phyloP scores from a whole-genome alignment of 768 basidiomycete genomes.

The Kondoa malvinella region DNA sequence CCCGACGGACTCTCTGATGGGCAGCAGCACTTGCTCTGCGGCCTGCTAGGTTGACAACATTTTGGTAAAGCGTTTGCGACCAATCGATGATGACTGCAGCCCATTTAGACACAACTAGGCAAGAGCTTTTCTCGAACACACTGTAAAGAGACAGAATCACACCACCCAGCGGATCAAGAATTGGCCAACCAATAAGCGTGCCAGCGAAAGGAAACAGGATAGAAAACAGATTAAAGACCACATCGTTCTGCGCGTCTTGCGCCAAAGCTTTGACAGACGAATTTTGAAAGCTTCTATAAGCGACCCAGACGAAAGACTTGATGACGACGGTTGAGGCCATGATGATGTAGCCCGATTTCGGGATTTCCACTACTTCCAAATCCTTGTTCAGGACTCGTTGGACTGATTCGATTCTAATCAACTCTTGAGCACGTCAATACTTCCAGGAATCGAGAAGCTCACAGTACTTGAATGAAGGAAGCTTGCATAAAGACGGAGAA shows the following conservation, averaged over 20 bases:
- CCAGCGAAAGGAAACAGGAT: slow-evolving; percentile 34
- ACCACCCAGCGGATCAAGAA: slow-evolving; percentile 35
- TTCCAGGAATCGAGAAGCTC: not conserved
- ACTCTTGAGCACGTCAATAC: not conserved
- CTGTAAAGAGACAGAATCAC: slow-evolving; percentile 33
- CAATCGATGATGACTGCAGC: slow-evolving; percentile 32
- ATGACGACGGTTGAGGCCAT: slow-evolving; percentile 34
- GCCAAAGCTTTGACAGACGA: slow-evolving; percentile 29
- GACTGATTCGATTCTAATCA: slow-evolving; percentile 34
- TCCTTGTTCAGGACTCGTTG: slow-evolving; percentile 25
- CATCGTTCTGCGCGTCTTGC: slow-evolving; percentile 36
- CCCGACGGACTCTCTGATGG: slow-evolving; percentile 16
- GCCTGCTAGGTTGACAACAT: slow-evolving; percentile 32
- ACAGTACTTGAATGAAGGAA: slow-evolving; percentile 18
- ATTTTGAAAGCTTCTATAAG: slow-evolving; percentile 10
- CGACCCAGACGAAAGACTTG: slow-evolving; percentile 29
- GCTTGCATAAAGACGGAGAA: slow-evolving; percentile 31
- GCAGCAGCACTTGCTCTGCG: slow-evolving; percentile 19
- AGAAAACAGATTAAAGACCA: slow-evolving; percentile 35
- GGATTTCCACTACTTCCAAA: slow-evolving; percentile 24
- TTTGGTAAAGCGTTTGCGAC: slow-evolving; percentile 32
- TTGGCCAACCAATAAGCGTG: slow-evolving; percentile 25
- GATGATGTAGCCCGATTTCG: slow-evolving; percentile 9
- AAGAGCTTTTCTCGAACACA: slow-evolving; percentile 4
- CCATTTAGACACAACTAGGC: no score